Conservation (phyloP, 768 basidiomycete species). For the Amanita pseudoporphyria region DNA sequence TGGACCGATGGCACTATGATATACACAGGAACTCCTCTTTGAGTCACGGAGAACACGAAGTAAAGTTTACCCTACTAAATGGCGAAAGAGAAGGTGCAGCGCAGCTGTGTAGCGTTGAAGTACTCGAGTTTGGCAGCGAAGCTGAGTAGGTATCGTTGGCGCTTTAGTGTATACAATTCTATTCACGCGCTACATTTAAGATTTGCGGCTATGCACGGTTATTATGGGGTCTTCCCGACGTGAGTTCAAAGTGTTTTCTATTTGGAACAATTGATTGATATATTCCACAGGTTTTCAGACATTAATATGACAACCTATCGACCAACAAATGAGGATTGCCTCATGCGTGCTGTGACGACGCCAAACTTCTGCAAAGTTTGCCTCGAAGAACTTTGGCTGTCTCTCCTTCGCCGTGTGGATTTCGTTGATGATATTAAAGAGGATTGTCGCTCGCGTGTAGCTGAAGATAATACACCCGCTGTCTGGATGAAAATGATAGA, state of each 20-base stretch:
- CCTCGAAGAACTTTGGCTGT: constrained; percentile 63
- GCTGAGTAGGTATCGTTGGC: constrained; percentile 36
- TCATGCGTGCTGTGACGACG: constrained; percentile 65
- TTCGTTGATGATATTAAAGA: constrained; percentile 49
- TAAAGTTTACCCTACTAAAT: constrained; percentile 49
- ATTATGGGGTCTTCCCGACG: constrained; percentile 71
- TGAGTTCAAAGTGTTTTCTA: constrained; percentile 21
- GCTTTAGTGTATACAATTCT: background rate
- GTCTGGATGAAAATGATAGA: constrained; percentile 26
- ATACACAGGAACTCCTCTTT: constrained; percentile 33
- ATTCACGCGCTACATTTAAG: constrained; percentile 22
- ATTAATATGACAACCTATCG: constrained; percentile 59
- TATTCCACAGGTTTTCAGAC: constrained; percentile 43
- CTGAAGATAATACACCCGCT: background rate
- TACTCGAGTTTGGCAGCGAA: constrained; percentile 61
- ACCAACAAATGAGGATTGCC: constrained; percentile 77
- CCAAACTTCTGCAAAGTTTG: constrained; percentile 73
- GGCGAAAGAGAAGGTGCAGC: constrained; percentile 38
- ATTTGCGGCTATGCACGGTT: constrained; percentile 46
- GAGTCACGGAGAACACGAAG: constrained; percentile 40
- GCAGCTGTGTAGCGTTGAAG: constrained; percentile 70
- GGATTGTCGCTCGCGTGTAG: constrained; percentile 23
- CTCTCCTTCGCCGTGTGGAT: constrained; percentile 46
- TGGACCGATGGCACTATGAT: constrained; percentile 75
- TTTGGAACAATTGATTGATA: background rate